These are phyloP conservation scores for Talaromyces nanjingensis DNA, from an alignment of 495 filamentous ascomycete genomes.

Conservation along the genomic window DNA sequence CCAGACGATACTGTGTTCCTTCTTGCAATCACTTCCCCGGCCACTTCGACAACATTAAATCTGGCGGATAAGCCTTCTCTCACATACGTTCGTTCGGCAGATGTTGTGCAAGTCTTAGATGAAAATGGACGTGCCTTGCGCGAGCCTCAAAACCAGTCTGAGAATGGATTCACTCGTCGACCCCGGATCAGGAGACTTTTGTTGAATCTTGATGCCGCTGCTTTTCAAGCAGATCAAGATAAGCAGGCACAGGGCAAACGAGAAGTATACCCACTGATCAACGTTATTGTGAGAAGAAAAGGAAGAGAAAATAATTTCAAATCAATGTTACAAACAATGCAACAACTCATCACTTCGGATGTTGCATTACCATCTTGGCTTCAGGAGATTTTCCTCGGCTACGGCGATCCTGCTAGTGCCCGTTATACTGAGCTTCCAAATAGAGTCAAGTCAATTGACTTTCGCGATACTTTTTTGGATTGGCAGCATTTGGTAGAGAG, in stretches of 20 bases:
- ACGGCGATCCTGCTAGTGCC: conserved; percentile 84
- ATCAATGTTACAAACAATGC: conserved; percentile 84
- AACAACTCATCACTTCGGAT: conserved; percentile 76
- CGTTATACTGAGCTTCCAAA: conserved; percentile 79
- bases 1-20: conserved; percentile 89
- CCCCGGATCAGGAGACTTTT: conserved; percentile 62
- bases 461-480: conserved; percentile 87
- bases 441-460: conserved; percentile 71
- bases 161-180: conserved; percentile 46
- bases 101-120: conserved; percentile 82
- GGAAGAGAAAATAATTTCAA: conserved; percentile 97
- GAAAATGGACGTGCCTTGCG: conserved; percentile 75
- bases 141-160: conserved; percentile 42
- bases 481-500: conserved; percentile 92
- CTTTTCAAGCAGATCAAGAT: conserved; percentile 75
- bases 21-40: conserved; percentile 57
- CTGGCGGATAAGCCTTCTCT: conserved; percentile 53
- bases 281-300: conserved; percentile 77
- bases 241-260: conserved; percentile 53
- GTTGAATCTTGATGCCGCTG: conserved; percentile 70
- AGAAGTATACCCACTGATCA: conserved; percentile 79
- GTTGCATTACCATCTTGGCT: conserved; percentile 86
- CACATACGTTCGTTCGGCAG: conserved; percentile 69
- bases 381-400: conserved; percentile 93
- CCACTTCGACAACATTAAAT: conserved; percentile 35